Percentiles rank a stretch among this genome's conserved stretches.
These are phyloP conservation scores for Pyricularia grisea DNA, from an alignment of 2,329 filamentous ascomycete species.

Conservation along the genomic window DNA sequence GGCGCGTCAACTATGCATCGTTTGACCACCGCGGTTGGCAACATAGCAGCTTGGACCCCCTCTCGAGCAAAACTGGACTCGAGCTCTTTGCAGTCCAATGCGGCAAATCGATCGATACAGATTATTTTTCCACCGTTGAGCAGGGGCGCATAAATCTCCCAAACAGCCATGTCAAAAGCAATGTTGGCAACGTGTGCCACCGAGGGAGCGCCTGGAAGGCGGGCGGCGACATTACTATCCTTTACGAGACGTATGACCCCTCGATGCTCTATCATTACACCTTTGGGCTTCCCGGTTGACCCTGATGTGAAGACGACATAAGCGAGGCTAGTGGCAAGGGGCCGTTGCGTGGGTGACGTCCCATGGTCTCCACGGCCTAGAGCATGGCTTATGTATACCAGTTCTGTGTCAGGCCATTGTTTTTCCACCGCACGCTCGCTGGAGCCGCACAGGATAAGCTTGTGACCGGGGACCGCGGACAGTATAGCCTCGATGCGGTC, in stretches of 20 bases:
- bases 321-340: conserved; percentile 15
- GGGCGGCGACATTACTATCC: background rate
- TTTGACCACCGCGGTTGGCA: background rate
- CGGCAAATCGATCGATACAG: background rate
- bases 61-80: background rate
- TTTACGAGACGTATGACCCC: conserved; percentile 26
- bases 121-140: background rate
- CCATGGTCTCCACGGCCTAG: background rate
- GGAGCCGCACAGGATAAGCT: background rate
- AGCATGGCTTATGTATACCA: background rate
- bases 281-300: conserved; percentile 48
- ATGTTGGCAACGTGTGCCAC: background rate
- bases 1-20: background rate
- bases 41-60: background rate
- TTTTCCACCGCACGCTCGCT: no score
- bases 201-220: background rate
- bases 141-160: background rate
- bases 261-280: conserved; percentile 45
- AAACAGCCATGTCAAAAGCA: background rate
- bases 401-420: background rate
- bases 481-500: background rate
- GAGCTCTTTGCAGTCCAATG: no score
- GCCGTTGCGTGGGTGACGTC: background rate
- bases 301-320: conserved; percentile 48
- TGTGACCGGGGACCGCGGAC: background rate